A percentile compares a stretch with the other conserved stretches of the same genome.
Evolutionary conservation across 73 alveolate genomes (phyloP).

Genomic region (Symbiodinium natans): DNA sequence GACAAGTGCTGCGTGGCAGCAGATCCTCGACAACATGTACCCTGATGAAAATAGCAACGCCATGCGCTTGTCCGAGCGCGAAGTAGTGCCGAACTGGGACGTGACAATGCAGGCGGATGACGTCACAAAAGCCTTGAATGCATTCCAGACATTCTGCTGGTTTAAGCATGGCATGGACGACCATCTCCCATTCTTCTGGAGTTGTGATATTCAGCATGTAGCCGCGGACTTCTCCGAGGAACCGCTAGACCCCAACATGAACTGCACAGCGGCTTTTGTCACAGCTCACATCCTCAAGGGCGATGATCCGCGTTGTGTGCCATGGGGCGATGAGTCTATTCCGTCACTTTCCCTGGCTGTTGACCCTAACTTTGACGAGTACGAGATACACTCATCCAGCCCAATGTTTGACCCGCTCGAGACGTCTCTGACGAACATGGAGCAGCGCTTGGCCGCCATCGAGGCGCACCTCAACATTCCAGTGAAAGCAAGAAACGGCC

Average conservation of each 20-base stretch:
- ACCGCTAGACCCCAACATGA: background rate
- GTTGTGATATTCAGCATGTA: background rate
- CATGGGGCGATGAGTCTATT: constrained; percentile 7
- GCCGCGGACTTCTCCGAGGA: background rate
- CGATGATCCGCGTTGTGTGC: constrained; percentile 29
- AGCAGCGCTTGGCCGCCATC: constrained; percentile 5
- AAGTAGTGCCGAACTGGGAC: background rate
- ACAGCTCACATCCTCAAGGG: background rate
- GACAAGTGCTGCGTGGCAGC: constrained; percentile 5
- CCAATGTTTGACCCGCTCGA: constrained; percentile 1
- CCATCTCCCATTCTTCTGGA: constrained; percentile 1
- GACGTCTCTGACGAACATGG: background rate
- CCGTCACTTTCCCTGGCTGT: constrained; percentile 1
- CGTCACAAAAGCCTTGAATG: constrained; percentile 4
- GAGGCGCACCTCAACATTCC: background rate
- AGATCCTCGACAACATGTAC: background rate
- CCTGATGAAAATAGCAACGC: constrained; percentile 2
- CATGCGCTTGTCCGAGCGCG: constrained; percentile 17
- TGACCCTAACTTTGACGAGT: constrained; percentile 14
- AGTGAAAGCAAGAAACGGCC: background rate
- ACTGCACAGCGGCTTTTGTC: background rate
- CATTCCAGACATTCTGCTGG: constrained; percentile 23
- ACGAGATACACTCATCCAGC: background rate
- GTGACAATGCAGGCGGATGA: constrained; percentile 13
- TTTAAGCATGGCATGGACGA: constrained; percentile 6